Base-by-base conservation (phyloP, 2,329 filamentous ascomycete genomes). In the Blastomyces emzantsi region DNA sequence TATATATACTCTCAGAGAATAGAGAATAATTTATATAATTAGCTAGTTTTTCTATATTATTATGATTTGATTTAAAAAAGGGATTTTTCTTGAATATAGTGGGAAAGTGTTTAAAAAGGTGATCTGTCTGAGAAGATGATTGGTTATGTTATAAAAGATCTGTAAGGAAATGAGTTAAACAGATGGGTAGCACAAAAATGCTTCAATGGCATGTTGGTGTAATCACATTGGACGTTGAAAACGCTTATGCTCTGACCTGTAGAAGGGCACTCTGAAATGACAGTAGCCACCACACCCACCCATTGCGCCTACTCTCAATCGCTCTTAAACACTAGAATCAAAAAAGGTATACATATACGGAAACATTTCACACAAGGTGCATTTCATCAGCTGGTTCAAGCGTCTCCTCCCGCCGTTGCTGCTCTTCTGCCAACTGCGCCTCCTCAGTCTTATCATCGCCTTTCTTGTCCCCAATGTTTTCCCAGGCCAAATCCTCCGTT, bases 401-500 rank as follows among this genome's bases (percentile, higher is more conserved):
- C 19, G 64, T 47, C 15, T 60, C 60, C 19, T 62, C 63, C 63
- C 30, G 60, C 54, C 56, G 55, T 3, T 25, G 55, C 17, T 57
- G 55, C 17, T 56, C n/a, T 28, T 43, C 55, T 41, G 9, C 36
- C 28, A 22, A 36, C 36, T 58, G 55, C 9, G 17, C 22, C 28
- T 61, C 25, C 5, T 56, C 39, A 36, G 52, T 41, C 62, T 39
- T 54, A n/a, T 56, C 36, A 41, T 15, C 15, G 45, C 22, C 39
- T 43, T 55, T 63, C n/a, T 47, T 45, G 33, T 41, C 39, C 13
- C 28, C 59, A 45, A 11, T 61, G 9, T 59, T 61, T 19, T 65
- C 63, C 67, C 67, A 68, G 13, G 65, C 43, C 22, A 67, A 43
- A 54, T 70, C 67, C 45, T 73, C 72, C 56, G 68, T 66, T 22